Evolutionary conservation across 1,139 yeast genomes (phyloP).

Genomic region (Scheffersomyces quercinus): DNA sequence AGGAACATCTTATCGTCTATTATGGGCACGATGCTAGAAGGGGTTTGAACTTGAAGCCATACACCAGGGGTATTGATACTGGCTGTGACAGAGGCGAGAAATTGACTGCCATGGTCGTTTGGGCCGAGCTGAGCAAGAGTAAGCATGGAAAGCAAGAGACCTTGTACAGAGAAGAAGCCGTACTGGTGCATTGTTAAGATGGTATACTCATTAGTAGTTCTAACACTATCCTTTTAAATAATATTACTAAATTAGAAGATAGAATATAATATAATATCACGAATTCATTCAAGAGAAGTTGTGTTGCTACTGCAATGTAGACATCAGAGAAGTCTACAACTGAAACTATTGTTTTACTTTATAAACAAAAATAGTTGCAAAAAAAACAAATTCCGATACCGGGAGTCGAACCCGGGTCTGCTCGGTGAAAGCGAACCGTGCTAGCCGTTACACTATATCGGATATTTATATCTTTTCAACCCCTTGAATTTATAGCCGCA

Average conservation of each 20-base stretch:
- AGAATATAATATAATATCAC: no score
- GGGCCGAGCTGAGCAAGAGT: conserved; percentile 21
- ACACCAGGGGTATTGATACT: conserved; percentile 77
- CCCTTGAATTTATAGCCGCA: no score
- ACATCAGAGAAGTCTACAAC: no score
- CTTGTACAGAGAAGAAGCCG: conserved; percentile 25
- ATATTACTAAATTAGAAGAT: no score
- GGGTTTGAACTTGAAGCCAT: conserved; percentile 67
- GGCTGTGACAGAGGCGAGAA: conserved; percentile 78
- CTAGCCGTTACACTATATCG: conserved; percentile 83
- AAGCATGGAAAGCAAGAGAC: conserved; percentile 12
- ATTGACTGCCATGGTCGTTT: conserved; percentile 65
- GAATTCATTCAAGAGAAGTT: background rate
- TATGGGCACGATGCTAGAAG: conserved; percentile 90
- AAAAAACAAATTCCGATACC: conserved; percentile 53
- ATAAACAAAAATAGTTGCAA: background rate
- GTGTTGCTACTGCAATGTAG: no score
- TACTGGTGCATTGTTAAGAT: conserved; percentile 22
- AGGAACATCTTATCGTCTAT: conserved; percentile 52
- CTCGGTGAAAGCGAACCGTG: conserved; percentile 85
- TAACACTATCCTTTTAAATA: no score
- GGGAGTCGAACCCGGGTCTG: conserved; percentile 86
- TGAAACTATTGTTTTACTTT: background rate
- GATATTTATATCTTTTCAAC: conserved; percentile 23
- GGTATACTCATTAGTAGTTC: background rate